A percentile compares a stretch with the other conserved stretches of the same genome.
phyloP scores from a whole-genome alignment of 768 basidiomycete species.

The Leccinum incarnatum region DNA sequence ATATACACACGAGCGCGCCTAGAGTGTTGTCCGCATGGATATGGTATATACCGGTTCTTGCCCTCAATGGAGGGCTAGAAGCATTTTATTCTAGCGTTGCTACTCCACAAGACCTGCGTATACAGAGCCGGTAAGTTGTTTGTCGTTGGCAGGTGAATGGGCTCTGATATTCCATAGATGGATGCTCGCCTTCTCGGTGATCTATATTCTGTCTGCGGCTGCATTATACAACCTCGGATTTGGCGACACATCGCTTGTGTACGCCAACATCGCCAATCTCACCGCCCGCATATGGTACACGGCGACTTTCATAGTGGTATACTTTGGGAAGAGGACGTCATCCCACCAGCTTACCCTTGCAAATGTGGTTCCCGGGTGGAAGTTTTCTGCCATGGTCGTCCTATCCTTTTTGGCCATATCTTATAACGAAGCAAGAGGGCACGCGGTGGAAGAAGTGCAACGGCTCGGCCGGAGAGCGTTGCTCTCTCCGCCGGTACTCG shows the following conservation, averaged over 20 bases:
- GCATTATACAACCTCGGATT: constrained; percentile 43
- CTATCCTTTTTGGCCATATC: constrained; percentile 27
- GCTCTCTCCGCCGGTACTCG: constrained; percentile 19
- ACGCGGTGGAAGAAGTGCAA: constrained; percentile 13
- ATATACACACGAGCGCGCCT: constrained; percentile 77
- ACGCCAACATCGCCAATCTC: constrained; percentile 72
- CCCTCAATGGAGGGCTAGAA: constrained; percentile 88
- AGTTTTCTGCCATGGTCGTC: constrained; percentile 20
- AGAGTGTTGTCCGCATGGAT: constrained; percentile 75
- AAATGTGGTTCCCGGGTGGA: constrained; percentile 26
- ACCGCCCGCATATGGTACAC: constrained; percentile 61
- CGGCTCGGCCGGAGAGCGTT: constrained; percentile 18
- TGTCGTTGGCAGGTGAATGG: not conserved
- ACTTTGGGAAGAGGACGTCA: constrained; percentile 37
- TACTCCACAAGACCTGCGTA: constrained; percentile 57
- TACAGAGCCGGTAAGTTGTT: constrained; percentile 57
- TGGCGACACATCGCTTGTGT: constrained; percentile 71
- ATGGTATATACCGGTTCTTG: constrained; percentile 86
- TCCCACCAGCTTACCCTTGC: constrained; percentile 13
- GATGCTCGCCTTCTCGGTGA: constrained; percentile 74
- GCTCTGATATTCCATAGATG: constrained; percentile 39
- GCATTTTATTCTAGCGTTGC: constrained; percentile 86
- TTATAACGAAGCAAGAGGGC: constrained; percentile 14
- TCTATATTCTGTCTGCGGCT: constrained; percentile 60
- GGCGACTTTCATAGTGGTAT: constrained; percentile 45